Base-by-base conservation (phyloP, 1,284 basidiomycete species). In the Rhodotorula sp. region DNA sequence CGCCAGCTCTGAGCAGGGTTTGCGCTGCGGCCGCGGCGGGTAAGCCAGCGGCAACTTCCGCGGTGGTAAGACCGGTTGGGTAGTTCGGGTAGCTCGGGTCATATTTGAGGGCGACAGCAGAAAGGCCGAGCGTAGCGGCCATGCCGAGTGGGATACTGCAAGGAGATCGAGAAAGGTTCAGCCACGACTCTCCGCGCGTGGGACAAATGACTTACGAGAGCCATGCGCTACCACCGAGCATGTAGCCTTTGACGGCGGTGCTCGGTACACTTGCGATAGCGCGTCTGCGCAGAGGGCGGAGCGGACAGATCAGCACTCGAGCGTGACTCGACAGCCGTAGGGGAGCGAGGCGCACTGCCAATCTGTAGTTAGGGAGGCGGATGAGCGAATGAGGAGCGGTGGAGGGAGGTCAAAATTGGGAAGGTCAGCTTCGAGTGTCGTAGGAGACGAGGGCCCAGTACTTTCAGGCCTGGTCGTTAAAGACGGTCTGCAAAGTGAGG, bases 41-140 rank as follows among this genome's bases (percentile, higher is more conserved):
- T 0, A 94, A 84, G 54, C 92, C 92, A 24, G 89, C 90, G 8
- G 88, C 88, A 22, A 94, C 88, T 74, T 94, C 88, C 4, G 36
- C 52, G 22, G 65, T 24, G 0, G 69, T 58, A 4, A 76, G 61
- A 8, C 56, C 59, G 6, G 22, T 47, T 1, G 73, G 71, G 49
- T 64, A 76, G 32, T 34, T 39, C 0, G 75, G 67, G 56, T 63
- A 74, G 5, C 22, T 2, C 2, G 70, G 64, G 52, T 72, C 55
- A 52, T 61, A 49, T n/a, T 53, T 44, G 29, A 74, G 57, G 4
- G 64, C 66, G 15, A 73, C 65, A 0, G 66, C 67, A 20, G 55
- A 24, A 11, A 67, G 24, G 8, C 70, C 64, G 56, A 66, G 59
- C 11, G 60, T 59, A 0, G 68, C 60, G 17, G 68, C 64, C 60